phyloP scores from a whole-genome alignment of 371 early-diverging fungal genomes.

The Funneliformis caledonium region DNA sequence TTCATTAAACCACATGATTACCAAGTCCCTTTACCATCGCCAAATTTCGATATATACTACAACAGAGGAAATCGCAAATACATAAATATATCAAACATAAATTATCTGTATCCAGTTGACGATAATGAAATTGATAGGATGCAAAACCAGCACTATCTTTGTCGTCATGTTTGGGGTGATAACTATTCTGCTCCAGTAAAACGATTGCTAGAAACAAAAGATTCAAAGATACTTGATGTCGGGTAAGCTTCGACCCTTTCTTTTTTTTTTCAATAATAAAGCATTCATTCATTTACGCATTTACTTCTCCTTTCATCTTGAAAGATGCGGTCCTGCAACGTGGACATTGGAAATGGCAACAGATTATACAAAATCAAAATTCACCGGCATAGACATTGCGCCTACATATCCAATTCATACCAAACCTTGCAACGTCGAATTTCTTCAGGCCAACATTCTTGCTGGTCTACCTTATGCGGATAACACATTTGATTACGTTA shows the following conservation, averaged over 20 bases:
- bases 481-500: conserved; percentile 58
- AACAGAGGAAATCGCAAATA: not conserved
- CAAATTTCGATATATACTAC: not conserved
- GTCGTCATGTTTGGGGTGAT: not conserved
- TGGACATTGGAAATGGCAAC: conserved; percentile 20
- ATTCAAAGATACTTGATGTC: conserved; percentile 1
- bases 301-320: not conserved
- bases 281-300: not conserved
- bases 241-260: not conserved
- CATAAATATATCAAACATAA: not conserved
- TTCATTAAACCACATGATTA: not conserved
- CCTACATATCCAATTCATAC: conserved; percentile 39
- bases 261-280: not conserved
- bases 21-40: not conserved
- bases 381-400: not conserved
- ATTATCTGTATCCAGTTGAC: not conserved
- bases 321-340: not conserved
- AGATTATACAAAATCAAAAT: not conserved
- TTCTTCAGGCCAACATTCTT: conserved; percentile 55
- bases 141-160: not conserved
- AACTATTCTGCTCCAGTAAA: conserved; percentile 27
- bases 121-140: conserved; percentile 20
- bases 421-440: conserved; percentile 59
- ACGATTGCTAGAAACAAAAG: not conserved
- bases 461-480: conserved; percentile 58